Base-by-base conservation (phyloP, 2,329 filamentous ascomycete species). In the Harringtonia lauricola region DNA sequence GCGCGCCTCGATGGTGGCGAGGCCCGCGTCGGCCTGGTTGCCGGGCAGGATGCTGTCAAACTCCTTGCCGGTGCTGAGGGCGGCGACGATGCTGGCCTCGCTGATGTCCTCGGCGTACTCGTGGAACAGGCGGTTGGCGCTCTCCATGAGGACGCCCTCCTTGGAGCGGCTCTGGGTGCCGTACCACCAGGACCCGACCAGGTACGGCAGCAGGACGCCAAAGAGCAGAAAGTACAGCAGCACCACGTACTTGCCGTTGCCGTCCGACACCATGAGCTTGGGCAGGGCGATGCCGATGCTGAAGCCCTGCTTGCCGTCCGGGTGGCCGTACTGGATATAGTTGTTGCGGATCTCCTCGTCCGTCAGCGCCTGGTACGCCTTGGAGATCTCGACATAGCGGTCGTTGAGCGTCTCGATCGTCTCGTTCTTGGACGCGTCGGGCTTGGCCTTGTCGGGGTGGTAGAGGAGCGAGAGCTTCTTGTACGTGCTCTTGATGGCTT, bases 131-230 rank as follows among this genome's bases (percentile, higher is more conserved):
- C 87, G 89, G 62, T 94, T 94, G 54, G 94, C 89, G 63, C 86
- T 95, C 59, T 92, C 86, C 59, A 95, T 83, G 44, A 95, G 72
- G 22, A 96, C 84, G 54, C 86, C 87, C 64, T 98, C 94, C 66
- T 90, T 94, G 31, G 92, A 96, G 64, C 86, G 79, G 55, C 82
- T 79, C 63, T 95, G 90, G 29, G 87, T 94, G 48, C 94, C 92
- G 60, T 98, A 98, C 92, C 92, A 98, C 92, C 92, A 98, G 47
- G 84, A 88, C 39, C 92, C 92, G 44, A 98, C 90, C 39, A 92
- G 71, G 61, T 94, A 98, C 3, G 92, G 92, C 42, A 98, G 71
- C 47, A 95, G 68, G 49, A 96, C 86, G 44, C 90, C 92, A 41
- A 98, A 79, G 33, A 96, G 74, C 29, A 83, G 64, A 31, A 87